Conservation (phyloP, 1,284 basidiomycete species). For the Cryptococcus depauperatus region DNA sequence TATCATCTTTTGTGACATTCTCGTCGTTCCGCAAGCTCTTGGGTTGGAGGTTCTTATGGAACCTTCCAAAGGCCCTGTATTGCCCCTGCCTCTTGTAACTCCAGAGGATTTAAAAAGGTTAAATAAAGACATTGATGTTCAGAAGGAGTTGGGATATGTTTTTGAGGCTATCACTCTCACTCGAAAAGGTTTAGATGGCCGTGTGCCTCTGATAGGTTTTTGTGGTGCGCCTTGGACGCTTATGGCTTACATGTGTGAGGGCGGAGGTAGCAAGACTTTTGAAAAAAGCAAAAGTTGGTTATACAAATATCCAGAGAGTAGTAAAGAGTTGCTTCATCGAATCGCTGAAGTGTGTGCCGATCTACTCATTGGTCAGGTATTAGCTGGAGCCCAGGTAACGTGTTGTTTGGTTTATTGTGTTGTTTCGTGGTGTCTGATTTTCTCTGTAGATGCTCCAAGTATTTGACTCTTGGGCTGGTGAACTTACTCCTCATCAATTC, state of each 20-base stretch:
- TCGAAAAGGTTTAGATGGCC: conserved; percentile 64
- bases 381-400: conserved; percentile 89
- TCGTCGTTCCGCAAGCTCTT: conserved; percentile 91
- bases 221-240: conserved; percentile 94
- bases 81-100: conserved; percentile 70
- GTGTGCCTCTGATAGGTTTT: conserved; percentile 91
- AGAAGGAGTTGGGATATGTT: conserved; percentile 78
- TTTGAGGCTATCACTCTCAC: conserved; percentile 82
- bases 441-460: conserved; percentile 76
- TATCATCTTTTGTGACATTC: conserved; percentile 95
- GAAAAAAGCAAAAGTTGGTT: conserved; percentile 87
- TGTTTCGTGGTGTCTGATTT: not conserved
- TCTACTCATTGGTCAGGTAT: conserved; percentile 79
- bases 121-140: conserved; percentile 58
- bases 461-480: conserved; percentile 91
- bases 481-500: conserved; percentile 80
- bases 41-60: conserved; percentile 92
- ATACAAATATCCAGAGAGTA: conserved; percentile 76
- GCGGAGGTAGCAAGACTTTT: conserved; percentile 78
- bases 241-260: conserved; percentile 95
- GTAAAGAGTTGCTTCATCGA: conserved; percentile 61
- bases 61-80: conserved; percentile 63
- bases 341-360: conserved; percentile 80
- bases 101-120: conserved; percentile 65
- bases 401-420: too few species aligned